phyloP scores from a whole-genome alignment of 768 basidiomycete species.

The Russula dissimulans region DNA sequence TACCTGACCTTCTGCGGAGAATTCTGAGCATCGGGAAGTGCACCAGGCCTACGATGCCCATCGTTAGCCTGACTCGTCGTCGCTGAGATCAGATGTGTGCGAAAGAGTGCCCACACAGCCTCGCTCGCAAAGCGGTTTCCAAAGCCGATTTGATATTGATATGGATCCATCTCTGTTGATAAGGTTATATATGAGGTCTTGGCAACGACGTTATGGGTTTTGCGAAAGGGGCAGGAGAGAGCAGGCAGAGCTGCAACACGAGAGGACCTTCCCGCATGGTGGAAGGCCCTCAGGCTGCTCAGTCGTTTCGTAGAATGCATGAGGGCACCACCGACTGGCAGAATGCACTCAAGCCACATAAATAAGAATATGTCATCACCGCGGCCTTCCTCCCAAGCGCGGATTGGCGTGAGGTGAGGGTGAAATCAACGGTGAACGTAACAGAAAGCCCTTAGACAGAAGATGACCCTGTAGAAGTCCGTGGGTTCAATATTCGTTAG shows the following conservation, averaged over 20 bases:
- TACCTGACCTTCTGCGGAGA: conserved; percentile 55
- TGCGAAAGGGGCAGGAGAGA: neutral
- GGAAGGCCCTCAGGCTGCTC: neutral
- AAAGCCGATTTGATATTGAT: conserved; percentile 49
- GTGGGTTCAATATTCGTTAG: too few relatives aligned
- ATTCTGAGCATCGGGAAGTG: conserved; percentile 51
- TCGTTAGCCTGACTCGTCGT: neutral
- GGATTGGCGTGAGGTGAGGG: too few relatives aligned
- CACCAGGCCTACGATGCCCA: conserved; percentile 35
- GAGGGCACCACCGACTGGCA: too few relatives aligned
- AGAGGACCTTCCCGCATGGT: neutral
- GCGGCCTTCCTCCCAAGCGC: too few relatives aligned
- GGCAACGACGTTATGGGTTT: conserved; percentile 29
- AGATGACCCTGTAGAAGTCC: too few relatives aligned
- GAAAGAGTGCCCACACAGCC: conserved; percentile 35
- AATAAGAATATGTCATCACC: neutral
- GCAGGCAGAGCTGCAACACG: neutral
- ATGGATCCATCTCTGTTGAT: conserved; percentile 40
- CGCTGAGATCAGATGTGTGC: neutral
- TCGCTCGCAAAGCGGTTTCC: conserved; percentile 50
- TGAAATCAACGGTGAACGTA: too few relatives aligned
- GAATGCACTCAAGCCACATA: neutral
- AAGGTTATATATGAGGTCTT: conserved; percentile 30
- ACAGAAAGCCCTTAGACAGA: too few relatives aligned
- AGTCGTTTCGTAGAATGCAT: neutral